Evolutionary conservation across 2,329 filamentous ascomycete genomes (phyloP).

Genomic region (Microascus cirrosus): DNA sequence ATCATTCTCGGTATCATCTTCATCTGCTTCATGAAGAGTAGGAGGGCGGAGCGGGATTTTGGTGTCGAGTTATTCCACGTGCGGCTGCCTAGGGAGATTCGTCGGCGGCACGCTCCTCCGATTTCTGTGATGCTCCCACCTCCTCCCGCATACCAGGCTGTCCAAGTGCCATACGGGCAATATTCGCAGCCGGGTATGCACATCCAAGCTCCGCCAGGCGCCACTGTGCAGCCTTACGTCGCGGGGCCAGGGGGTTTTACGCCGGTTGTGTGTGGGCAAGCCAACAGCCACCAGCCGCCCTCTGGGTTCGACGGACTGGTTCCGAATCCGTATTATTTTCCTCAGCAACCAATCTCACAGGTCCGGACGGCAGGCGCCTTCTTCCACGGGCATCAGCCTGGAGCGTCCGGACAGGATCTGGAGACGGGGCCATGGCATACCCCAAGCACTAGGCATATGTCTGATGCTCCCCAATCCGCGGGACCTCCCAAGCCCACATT

Average conservation of each 20-base stretch:
- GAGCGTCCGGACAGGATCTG: neutral
- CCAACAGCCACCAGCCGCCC: neutral
- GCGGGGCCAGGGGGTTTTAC: neutral
- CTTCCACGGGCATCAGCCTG: neutral
- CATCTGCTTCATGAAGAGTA: conserved; percentile 8
- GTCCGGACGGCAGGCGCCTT: neutral
- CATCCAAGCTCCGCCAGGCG: neutral
- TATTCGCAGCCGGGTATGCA: neutral
- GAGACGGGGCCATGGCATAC: neutral
- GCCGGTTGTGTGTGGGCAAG: neutral
- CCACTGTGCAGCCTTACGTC: neutral
- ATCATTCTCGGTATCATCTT: conserved; percentile 16
- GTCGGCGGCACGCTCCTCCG: neutral
- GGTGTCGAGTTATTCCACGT: neutral
- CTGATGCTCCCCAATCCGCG: neutral
- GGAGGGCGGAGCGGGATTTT: neutral
- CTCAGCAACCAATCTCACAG: neutral
- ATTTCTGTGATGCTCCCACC: neutral
- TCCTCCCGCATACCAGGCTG: neutral
- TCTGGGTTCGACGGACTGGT: neutral
- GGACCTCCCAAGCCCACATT: neutral
- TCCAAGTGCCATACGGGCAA: neutral
- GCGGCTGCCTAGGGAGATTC: neutral
- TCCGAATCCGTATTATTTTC: neutral
- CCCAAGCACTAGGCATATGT: neutral